A percentile compares a stretch with the other conserved stretches of the same genome.
phyloP scores from a whole-genome alignment of 225 moss, liverwort and hornwort genomes.

The Bryum argenteum region DNA sequence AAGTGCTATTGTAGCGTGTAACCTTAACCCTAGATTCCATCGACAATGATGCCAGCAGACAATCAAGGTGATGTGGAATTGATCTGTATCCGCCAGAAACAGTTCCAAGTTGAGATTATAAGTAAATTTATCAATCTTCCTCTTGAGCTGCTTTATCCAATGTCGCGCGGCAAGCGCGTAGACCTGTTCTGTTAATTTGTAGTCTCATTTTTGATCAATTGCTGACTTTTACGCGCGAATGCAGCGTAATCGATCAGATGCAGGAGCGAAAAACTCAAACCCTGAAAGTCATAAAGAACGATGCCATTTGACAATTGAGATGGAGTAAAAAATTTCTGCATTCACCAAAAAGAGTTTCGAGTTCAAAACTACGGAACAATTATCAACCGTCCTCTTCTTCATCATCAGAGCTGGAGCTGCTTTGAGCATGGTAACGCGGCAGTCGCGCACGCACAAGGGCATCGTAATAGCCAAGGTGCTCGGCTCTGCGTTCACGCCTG shows the following conservation, averaged over 20 bases:
- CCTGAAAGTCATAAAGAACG: not conserved
- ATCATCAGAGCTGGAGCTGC: constrained; percentile 12
- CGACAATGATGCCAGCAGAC: no score
- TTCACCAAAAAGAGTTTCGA: not conserved
- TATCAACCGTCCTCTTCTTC: not conserved
- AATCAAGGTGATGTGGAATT: not conserved
- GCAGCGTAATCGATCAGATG: no score
- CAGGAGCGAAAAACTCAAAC: not conserved
- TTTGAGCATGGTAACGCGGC: constrained; percentile 4
- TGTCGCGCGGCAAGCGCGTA: no score
- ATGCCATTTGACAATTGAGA: not conserved
- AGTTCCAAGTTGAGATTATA: no score
- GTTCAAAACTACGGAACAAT: not conserved
- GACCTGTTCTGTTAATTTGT: no score
- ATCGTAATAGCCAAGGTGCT: constrained; percentile 28
- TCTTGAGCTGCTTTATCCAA: no score
- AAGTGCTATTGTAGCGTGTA: no score
- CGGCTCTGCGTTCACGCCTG: not conserved
- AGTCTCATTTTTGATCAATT: no score
- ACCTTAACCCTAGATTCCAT: no score
- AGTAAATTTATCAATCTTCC: no score
- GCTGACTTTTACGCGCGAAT: no score
- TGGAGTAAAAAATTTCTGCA: not conserved
- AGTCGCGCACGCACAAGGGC: constrained; percentile 7
- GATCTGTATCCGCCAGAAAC: no score